Conservation (phyloP, 176 grass and related monocot species). For the Raddia guianensis region DNA sequence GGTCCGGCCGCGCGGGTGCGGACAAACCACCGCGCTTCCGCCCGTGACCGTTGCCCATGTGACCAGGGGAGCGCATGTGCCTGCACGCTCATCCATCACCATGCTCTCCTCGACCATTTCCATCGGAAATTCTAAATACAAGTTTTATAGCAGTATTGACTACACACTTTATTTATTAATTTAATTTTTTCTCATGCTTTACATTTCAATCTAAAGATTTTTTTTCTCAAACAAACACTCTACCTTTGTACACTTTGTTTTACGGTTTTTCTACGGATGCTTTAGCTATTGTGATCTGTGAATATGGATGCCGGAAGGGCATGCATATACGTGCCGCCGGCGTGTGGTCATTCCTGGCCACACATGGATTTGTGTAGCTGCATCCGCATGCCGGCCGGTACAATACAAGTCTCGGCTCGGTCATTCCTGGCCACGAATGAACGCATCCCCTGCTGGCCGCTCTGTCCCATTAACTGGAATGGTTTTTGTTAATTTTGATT, state of each 20-base stretch:
- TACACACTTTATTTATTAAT: no score
- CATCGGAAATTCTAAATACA: no score
- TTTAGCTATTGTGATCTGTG: no score
- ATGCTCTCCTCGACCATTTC: no score
- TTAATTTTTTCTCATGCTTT: no score
- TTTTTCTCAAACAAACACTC: no score
- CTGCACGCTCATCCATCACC: not conserved
- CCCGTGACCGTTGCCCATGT: conserved; percentile 61
- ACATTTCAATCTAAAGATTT: no score
- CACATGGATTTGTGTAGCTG: not conserved
- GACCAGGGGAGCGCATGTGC: conserved; percentile 39
- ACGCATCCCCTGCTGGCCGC: no score
- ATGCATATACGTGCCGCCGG: not conserved
- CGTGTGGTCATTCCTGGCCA: conserved; percentile 17
- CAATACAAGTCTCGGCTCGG: not conserved
- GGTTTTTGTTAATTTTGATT: no score
- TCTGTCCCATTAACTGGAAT: not conserved
- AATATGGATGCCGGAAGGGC: not conserved
- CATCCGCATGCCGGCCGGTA: not conserved
- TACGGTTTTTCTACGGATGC: no score
- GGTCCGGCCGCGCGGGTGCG: conserved; percentile 27
- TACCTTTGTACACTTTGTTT: no score
- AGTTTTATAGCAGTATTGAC: no score
- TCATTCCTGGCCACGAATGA: not conserved
- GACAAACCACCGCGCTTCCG: conserved; percentile 41